Conservation (phyloP, 2,329 filamentous ascomycete genomes). For the Emmonsiellopsis sp. region DNA sequence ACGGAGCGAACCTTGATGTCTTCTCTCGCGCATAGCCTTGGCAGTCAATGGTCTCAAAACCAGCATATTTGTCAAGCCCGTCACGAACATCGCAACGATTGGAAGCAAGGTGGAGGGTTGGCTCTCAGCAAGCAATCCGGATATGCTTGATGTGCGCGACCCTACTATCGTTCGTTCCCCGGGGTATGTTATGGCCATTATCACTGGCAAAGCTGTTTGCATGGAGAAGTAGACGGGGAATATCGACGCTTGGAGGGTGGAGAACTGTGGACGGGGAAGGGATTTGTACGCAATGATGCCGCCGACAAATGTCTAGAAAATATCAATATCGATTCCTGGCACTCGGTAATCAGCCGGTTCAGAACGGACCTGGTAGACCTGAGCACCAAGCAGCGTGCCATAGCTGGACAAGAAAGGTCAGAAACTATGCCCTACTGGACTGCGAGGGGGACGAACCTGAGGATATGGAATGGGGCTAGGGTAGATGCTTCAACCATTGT, state of each 20-base stretch:
- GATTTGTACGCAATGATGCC: constrained; percentile 68
- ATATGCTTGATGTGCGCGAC: constrained; percentile 35
- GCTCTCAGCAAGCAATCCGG: constrained; percentile 49
- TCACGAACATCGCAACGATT: constrained; percentile 60
- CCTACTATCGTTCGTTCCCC: constrained; percentile 38
- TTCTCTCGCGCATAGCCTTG: constrained; percentile 63
- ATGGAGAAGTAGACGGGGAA: constrained; percentile 79
- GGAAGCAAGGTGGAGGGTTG: constrained; percentile 60
- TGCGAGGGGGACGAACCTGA: constrained; percentile 9
- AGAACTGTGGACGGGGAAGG: constrained; percentile 72
- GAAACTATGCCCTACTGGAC: background rate
- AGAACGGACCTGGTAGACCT: constrained; percentile 66
- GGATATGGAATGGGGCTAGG: constrained; percentile 13
- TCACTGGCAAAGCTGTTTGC: constrained; percentile 64
- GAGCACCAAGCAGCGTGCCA: constrained; percentile 76
- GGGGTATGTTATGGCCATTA: constrained; percentile 73
- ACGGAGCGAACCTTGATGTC: constrained; percentile 59
- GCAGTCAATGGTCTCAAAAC: constrained; percentile 68
- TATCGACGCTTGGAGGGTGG: constrained; percentile 65
- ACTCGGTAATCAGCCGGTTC: background rate
- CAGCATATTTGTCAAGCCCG: constrained; percentile 60
- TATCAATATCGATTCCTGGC: background rate
- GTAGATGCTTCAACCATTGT: constrained; percentile 6
- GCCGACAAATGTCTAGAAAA: constrained; percentile 57
- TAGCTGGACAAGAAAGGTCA: constrained; percentile 48